These are phyloP conservation scores for Hymenoscyphus repandus DNA, from an alignment of 2,329 filamentous ascomycete species.

Conservation along the genomic window DNA sequence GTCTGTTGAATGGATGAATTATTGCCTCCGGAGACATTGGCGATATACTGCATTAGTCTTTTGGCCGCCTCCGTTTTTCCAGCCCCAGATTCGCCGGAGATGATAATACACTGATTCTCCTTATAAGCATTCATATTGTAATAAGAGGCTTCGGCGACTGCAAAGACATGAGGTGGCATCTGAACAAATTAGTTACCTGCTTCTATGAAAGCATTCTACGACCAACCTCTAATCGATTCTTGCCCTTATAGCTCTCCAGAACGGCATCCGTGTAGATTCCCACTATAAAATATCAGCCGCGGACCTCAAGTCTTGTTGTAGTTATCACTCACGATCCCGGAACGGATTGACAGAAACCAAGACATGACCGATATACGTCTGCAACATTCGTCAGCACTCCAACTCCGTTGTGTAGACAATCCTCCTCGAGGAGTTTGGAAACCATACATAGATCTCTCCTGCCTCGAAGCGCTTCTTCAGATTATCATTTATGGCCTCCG, in stretches of 20 bases:
- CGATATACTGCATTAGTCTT: constrained; percentile 99
- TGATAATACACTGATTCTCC: constrained; percentile 99
- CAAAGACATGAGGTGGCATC: constrained; percentile 92
- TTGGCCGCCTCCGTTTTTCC: constrained; percentile 99
- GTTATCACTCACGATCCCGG: constrained; percentile 60
- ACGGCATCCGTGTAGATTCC: constrained; percentile 97
- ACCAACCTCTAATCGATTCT: constrained; percentile 81
- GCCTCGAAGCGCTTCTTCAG: constrained; percentile 97
- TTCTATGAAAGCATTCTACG: background rate
- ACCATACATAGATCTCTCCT: constrained; percentile 79
- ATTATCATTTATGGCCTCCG: constrained; percentile 99
- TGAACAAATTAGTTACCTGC: constrained; percentile 17
- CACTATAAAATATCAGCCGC: constrained; percentile 47
- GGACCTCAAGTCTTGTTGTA: background rate
- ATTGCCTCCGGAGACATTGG: constrained; percentile 82
- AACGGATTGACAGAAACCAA: constrained; percentile 98
- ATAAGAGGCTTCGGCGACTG: constrained; percentile 91
- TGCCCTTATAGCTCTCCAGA: constrained; percentile 88
- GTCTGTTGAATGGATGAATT: constrained; percentile 78
- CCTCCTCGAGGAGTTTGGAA: background rate
- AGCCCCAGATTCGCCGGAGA: constrained; percentile 95
- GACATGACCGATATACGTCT: constrained; percentile 99
- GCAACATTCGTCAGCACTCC: constrained; percentile 18
- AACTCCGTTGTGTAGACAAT: background rate
- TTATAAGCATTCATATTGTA: constrained; percentile 99